These are phyloP conservation scores for Fusarium sp. DNA, from an alignment of 2,329 filamentous ascomycete genomes.

Conservation along the genomic window DNA sequence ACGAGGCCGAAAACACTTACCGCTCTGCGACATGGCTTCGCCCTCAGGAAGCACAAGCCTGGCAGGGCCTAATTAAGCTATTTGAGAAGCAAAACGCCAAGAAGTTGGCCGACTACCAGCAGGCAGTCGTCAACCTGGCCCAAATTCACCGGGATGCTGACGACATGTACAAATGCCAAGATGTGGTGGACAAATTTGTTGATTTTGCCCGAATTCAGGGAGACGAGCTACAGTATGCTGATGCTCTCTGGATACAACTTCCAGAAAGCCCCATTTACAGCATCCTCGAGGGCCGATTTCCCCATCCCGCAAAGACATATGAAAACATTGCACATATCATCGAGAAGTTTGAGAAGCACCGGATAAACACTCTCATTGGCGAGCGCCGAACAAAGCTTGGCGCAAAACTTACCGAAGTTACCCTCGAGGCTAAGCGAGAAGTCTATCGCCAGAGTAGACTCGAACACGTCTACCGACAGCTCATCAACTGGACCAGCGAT, in stretches of 20 bases:
- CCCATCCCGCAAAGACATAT: conserved; percentile 85
- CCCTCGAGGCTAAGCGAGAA: conserved; percentile 88
- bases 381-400: conserved; percentile 91
- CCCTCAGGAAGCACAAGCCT: conserved; percentile 84
- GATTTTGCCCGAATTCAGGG: conserved; percentile 82
- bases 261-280: conserved; percentile 87
- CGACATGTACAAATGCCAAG: conserved; percentile 75
- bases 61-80: conserved; percentile 89
- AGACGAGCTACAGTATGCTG: conserved; percentile 80
- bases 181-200: conserved; percentile 84
- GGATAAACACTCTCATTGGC: conserved; percentile 90
- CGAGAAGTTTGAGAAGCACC: conserved; percentile 89
- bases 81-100: conserved; percentile 83
- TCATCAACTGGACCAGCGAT: conserved; percentile 92
- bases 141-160: conserved; percentile 80
- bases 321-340: conserved; percentile 86
- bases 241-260: conserved; percentile 82
- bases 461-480: conserved; percentile 83
- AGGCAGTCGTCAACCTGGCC: conserved; percentile 81
- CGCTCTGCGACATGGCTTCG: conserved; percentile 79
- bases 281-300: conserved; percentile 86
- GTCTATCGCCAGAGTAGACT: conserved; percentile 83
- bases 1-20: conserved; percentile 85
- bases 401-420: conserved; percentile 87
- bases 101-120: conserved; percentile 81